Percentiles rank a stretch among this genome's conserved stretches.
Conservation (phyloP, 2,329 filamentous ascomycete genomes). For the Cladobotryum protrusum region DNA sequence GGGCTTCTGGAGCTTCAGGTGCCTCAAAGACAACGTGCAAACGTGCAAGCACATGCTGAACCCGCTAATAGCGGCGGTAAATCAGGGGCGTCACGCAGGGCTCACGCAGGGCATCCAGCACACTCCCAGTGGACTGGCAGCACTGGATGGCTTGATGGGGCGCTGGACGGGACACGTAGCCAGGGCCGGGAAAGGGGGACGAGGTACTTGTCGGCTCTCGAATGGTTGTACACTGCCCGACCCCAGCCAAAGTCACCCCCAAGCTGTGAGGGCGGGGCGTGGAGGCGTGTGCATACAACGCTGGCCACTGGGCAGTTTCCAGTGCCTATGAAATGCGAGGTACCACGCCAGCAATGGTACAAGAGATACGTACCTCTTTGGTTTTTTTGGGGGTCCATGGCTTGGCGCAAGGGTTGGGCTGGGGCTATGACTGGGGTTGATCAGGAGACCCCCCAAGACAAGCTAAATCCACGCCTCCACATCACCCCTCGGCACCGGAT, state of each 20-base stretch:
- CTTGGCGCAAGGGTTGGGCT: constrained; percentile 7
- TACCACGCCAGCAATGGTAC: constrained; percentile 3
- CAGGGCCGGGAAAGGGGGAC: constrained; percentile 10
- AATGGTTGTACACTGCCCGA: constrained; percentile 13
- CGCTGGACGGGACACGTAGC: constrained; percentile 12
- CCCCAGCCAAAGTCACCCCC: constrained; percentile 9
- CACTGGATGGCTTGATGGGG: constrained; percentile 10
- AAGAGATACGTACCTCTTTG: not conserved
- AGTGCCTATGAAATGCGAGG: not conserved
- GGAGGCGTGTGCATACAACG: not conserved
- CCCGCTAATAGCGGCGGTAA: constrained; percentile 20
- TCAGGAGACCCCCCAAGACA: constrained; percentile 3
- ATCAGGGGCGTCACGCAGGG: constrained; percentile 19
- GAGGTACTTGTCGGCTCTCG: constrained; percentile 15
- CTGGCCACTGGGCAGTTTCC: no score
- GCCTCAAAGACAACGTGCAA: not conserved
- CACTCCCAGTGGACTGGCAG: not conserved
- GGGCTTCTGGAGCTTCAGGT: no score
- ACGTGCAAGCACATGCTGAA: constrained; percentile 15
- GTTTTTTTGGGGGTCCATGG: not conserved
- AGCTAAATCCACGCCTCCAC: not conserved
- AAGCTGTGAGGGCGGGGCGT: constrained; percentile 6
- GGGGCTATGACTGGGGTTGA: not conserved
- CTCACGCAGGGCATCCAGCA: constrained; percentile 9
- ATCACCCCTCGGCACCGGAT: constrained; percentile 4